phyloP scores from a whole-genome alignment of 2,329 filamentous ascomycete genomes.

The Teratosphaeria gauchensis region DNA sequence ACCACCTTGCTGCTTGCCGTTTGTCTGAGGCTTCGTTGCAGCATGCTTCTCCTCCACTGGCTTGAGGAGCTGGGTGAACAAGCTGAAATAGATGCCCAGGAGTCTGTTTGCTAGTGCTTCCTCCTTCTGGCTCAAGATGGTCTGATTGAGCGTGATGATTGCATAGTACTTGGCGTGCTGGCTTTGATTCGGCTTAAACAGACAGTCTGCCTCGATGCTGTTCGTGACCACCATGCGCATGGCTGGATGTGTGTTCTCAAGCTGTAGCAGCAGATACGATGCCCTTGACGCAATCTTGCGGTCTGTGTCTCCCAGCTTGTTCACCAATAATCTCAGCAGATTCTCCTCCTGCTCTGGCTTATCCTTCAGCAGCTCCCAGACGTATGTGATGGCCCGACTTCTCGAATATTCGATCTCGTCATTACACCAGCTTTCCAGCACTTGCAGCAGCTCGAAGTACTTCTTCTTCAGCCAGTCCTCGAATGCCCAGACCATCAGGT shows the following conservation, averaged over 20 bases:
- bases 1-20: slow-evolving; percentile 38
- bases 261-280: slow-evolving; percentile 85
- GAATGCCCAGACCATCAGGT: slow-evolving; percentile 80
- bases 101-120: slow-evolving; percentile 70
- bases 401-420: slow-evolving; percentile 94
- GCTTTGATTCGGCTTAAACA: slow-evolving; percentile 80
- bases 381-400: slow-evolving; percentile 76
- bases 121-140: slow-evolving; percentile 77
- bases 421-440: slow-evolving; percentile 84
- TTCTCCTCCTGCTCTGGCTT: slow-evolving; percentile 98
- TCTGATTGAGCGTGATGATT: slow-evolving; percentile 94
- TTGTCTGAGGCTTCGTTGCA: background rate
- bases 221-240: slow-evolving; percentile 89
- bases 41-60: slow-evolving; percentile 30
- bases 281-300: slow-evolving; percentile 91
- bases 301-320: slow-evolving; percentile 91
- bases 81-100: slow-evolving; percentile 81
- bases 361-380: slow-evolving; percentile 83
- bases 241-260: slow-evolving; percentile 77
- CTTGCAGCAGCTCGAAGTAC: slow-evolving; percentile 87
- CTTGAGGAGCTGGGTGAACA: slow-evolving; percentile 78
- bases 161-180: slow-evolving; percentile 89
- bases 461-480: slow-evolving; percentile 92
- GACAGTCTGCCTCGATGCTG: slow-evolving; percentile 74
- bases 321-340: slow-evolving; percentile 78